Conservation (phyloP, 345 rosid genomes). For the Acer campestre region DNA sequence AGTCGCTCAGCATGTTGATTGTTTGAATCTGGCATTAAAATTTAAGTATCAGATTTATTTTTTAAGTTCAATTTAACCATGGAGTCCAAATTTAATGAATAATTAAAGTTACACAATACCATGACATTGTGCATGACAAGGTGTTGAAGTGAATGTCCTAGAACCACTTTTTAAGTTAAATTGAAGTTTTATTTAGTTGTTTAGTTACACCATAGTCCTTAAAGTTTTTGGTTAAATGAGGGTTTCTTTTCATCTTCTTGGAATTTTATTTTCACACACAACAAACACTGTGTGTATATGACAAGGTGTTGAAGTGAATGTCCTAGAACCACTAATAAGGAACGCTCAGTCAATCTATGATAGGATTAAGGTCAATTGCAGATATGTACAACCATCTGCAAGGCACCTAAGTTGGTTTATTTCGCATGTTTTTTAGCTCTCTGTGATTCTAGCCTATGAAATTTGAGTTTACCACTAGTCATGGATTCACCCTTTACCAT, state of each 20-base stretch:
- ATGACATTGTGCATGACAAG: neutral
- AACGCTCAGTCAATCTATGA: neutral
- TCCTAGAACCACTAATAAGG: too few species aligned
- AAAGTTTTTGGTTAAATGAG: neutral
- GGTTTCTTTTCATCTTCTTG: neutral
- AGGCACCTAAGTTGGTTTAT: neutral
- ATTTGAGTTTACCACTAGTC: neutral
- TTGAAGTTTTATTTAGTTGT: neutral
- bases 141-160: neutral
- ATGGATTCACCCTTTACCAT: neutral
- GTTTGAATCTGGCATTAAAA: neutral
- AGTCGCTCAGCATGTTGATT: neutral
- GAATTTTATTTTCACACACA: neutral
- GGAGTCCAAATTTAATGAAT: too few species aligned
- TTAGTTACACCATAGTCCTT: neutral
- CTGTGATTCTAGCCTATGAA: neutral
- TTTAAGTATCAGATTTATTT: neutral
- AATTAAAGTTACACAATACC: neutral
- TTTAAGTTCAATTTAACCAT: neutral
- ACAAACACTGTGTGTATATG: neutral
- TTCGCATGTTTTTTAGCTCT: neutral
- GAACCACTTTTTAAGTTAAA: neutral
- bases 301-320: too few species aligned
- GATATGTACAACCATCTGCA: neutral
- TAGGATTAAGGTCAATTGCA: neutral